Percentiles rank a stretch among this genome's conserved stretches.
Evolutionary conservation across 2,329 filamentous ascomycete species (phyloP).

Genomic region (Clarireedia hainanense): DNA sequence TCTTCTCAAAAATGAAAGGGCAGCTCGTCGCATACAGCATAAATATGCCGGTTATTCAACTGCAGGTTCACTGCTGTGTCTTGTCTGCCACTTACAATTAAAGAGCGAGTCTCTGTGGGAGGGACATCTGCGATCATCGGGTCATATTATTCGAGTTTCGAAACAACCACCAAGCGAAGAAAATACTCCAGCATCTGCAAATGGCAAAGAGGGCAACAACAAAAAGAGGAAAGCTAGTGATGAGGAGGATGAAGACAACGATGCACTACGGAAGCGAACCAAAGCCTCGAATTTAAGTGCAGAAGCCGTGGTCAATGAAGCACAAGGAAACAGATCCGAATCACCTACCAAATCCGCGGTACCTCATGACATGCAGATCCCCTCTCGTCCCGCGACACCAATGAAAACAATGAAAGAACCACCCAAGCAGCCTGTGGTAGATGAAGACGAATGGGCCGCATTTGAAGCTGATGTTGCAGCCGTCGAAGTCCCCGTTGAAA

Average conservation of each 20-base stretch:
- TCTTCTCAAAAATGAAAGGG: conserved; percentile 70
- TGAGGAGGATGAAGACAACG: conserved; percentile 32
- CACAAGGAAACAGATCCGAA: not conserved
- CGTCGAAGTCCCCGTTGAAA: conserved; percentile 29
- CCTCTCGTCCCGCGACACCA: conserved; percentile 56
- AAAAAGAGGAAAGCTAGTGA: conserved; percentile 46
- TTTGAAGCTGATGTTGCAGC: conserved; percentile 74
- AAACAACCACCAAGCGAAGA: conserved; percentile 17
- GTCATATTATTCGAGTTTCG: conserved; percentile 35
- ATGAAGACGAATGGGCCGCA: conserved; percentile 79
- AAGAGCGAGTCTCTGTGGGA: conserved; percentile 64
- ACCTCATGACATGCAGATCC: conserved; percentile 48
- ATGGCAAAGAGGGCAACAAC: conserved; percentile 7
- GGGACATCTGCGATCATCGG: conserved; percentile 44
- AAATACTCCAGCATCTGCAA: not conserved
- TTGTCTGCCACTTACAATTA: conserved; percentile 54
- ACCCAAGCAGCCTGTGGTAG: conserved; percentile 37
- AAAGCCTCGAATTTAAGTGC: conserved; percentile 31
- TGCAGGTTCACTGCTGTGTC: conserved; percentile 60
- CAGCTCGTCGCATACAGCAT: conserved; percentile 64
- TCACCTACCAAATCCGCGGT: conserved; percentile 5
- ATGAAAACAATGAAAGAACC: conserved; percentile 35
- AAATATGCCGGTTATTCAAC: conserved; percentile 61
- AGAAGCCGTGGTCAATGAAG: conserved; percentile 29
- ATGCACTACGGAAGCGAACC: conserved; percentile 36